Base-by-base conservation (phyloP, 1,284 basidiomycete species). In the Exobasidium rhododendri region DNA sequence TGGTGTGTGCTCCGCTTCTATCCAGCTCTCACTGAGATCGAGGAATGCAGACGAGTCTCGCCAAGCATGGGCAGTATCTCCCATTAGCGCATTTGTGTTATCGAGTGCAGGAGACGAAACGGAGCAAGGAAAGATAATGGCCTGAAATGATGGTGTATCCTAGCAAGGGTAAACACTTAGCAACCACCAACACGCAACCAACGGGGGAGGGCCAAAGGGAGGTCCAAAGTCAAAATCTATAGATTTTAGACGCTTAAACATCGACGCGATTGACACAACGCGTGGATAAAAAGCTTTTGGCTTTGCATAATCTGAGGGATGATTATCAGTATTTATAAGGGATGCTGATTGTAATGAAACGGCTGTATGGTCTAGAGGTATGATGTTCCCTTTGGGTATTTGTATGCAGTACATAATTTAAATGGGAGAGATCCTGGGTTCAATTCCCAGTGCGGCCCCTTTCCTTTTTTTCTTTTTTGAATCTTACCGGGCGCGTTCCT, bases 351-450 rank as follows among this genome's bases (percentile, higher is more conserved):
- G n/a, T n/a, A n/a, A n/a, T n/a, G n/a, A n/a, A n/a, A n/a, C n/a
- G 35, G 35, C 17, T 40, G 64, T 62, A 65, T 65, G 64, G 64
- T 65, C 64, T 65, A 65, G 64, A 46, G 64, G 64, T 65, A 65
- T 65, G 64, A 65, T 65, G 62, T 62, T 65, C 63, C 64, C 35
- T 65, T 65, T 65, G 63, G 64, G 64, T 57, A 49, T 62, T 40
- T 43, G 29, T n/a, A n/a, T 45, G 35, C 20, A 35, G 13, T 7
- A 24, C 26, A 1, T 17, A 28, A 22, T 26, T 46, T 56, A 49
- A 59, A 61, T 65, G 63, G 64, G 63, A 65, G 64, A 65, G 64
- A 62, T 65, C 64, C 64, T 58, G 64, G 64, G 64, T 65, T 65
- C 64, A 46, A 65, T 62, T 65, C 64, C 64, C 64, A 58, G 64